These are phyloP conservation scores for Inosperma sp. DNA, from an alignment of 768 basidiomycete genomes.

Conservation along the genomic window DNA sequence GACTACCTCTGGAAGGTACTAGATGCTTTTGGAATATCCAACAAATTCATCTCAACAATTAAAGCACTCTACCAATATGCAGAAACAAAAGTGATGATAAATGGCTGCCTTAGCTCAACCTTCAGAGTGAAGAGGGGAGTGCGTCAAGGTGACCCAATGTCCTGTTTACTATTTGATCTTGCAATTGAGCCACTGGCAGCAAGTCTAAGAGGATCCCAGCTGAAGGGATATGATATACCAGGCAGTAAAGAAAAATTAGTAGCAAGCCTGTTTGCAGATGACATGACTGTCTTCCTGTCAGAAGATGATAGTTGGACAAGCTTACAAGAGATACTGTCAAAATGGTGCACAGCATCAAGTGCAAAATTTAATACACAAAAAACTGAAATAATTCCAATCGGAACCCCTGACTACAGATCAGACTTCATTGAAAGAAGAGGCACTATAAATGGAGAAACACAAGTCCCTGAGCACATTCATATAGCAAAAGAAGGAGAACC, in stretches of 20 bases:
- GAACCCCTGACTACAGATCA: constrained; percentile 7
- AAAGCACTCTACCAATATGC: constrained; percentile 27
- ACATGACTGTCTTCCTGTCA: constrained; percentile 32
- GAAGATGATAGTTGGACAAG: constrained; percentile 21
- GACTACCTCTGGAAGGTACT: constrained; percentile 25
- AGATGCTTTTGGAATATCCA: constrained; percentile 20
- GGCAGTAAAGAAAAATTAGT: constrained; percentile 16
- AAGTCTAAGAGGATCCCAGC: neutral
- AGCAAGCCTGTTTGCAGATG: constrained; percentile 33
- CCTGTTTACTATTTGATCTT: constrained; percentile 25
- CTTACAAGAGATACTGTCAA: constrained; percentile 21
- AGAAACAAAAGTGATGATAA: constrained; percentile 28
- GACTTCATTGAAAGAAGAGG: too few species aligned
- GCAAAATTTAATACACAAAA: constrained; percentile 41
- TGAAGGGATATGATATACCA: neutral
- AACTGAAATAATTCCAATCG: constrained; percentile 29
- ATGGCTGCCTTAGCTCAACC: constrained; percentile 22
- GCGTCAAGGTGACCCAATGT: constrained; percentile 22
- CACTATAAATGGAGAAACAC: too few species aligned
- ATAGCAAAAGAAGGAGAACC: constrained; percentile 31
- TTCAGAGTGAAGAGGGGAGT: constrained; percentile 12
- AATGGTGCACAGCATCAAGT: constrained; percentile 23
- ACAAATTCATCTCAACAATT: constrained; percentile 26
- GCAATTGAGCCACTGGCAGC: rapidly evolving
- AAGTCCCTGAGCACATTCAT: constrained; percentile 19